Percentiles rank a stretch among this genome's conserved stretches.
These are phyloP conservation scores for Aspergillus funiculosus DNA, from an alignment of 495 filamentous ascomycete species.

Conservation along the genomic window DNA sequence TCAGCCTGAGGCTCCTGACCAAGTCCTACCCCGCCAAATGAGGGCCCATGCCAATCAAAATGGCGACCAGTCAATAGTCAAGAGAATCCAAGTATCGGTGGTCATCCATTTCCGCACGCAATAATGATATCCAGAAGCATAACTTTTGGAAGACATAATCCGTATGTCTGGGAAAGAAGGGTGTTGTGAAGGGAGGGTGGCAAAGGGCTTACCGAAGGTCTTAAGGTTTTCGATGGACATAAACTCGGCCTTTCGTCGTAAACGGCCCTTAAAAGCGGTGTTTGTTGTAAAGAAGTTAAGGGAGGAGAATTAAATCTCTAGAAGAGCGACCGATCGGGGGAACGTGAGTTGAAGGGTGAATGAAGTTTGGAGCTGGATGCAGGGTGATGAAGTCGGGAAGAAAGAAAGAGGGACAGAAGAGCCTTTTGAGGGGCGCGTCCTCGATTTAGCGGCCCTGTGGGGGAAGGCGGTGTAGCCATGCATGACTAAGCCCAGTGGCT, in stretches of 20 bases:
- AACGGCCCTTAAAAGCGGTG: constrained; percentile 42
- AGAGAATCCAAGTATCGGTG: background rate
- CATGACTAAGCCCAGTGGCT: constrained; percentile 17
- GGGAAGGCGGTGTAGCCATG: constrained; percentile 38
- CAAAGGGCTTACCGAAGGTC: constrained; percentile 79
- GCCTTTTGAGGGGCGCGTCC: constrained; percentile 38
- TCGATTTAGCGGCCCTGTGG: constrained; percentile 23
- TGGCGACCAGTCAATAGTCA: background rate
- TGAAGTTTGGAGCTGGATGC: constrained; percentile 8
- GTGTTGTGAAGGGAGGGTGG: constrained; percentile 19
- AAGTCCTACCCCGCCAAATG: constrained; percentile 36
- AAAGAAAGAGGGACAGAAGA: constrained; percentile 31
- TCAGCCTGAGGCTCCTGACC: constrained; percentile 32
- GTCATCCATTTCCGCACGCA: background rate
- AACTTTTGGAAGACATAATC: no score
- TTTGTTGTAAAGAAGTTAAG: constrained; percentile 30
- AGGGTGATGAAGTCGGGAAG: constrained; percentile 23
- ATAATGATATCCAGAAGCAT: no score
- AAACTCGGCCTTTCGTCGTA: constrained; percentile 63
- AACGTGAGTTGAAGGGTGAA: constrained; percentile 6
- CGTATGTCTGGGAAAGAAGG: background rate
- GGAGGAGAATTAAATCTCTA: constrained; percentile 39
- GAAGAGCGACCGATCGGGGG: constrained; percentile 22
- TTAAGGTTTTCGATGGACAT: constrained; percentile 99
- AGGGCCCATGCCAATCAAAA: constrained; percentile 14